Evolutionary conservation across 2,329 filamentous ascomycete species (phyloP).

Genomic region (Neopestalotiopsis clavispora): DNA sequence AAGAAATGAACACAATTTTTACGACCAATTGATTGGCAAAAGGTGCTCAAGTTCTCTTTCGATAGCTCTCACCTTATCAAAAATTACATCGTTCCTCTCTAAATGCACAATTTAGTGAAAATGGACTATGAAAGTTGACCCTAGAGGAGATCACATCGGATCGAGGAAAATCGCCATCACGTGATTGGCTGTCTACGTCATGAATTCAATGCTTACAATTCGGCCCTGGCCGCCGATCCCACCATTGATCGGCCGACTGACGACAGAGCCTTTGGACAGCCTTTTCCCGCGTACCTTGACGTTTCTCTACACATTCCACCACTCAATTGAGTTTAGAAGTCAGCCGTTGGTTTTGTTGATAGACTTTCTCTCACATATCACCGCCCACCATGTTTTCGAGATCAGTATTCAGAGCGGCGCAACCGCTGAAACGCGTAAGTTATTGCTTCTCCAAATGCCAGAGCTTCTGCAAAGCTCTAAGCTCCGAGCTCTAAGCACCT

Average conservation of each 20-base stretch:
- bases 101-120: no score
- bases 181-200: constrained; percentile 17
- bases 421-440: constrained; percentile 62
- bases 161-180: constrained; percentile 3
- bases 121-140: no score
- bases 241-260: constrained; percentile 14
- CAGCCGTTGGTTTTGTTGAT: background rate
- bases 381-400: constrained; percentile 60
- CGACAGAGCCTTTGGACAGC: constrained; percentile 4
- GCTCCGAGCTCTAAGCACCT: constrained; percentile 15
- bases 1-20: background rate
- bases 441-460: constrained; percentile 9
- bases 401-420: constrained; percentile 57
- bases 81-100: no score
- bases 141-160: no score
- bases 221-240: background rate
- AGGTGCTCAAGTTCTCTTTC: no score
- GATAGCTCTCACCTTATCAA: no score
- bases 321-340: constrained; percentile 16
- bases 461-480: constrained; percentile 25
- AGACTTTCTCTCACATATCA: background rate
- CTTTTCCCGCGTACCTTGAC: background rate
- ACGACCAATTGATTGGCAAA: background rate
- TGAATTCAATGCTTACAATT: background rate
- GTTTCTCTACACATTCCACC: background rate